These are phyloP conservation scores for Suillus ampliporus DNA, from an alignment of 768 basidiomycete genomes.

Conservation along the genomic window DNA sequence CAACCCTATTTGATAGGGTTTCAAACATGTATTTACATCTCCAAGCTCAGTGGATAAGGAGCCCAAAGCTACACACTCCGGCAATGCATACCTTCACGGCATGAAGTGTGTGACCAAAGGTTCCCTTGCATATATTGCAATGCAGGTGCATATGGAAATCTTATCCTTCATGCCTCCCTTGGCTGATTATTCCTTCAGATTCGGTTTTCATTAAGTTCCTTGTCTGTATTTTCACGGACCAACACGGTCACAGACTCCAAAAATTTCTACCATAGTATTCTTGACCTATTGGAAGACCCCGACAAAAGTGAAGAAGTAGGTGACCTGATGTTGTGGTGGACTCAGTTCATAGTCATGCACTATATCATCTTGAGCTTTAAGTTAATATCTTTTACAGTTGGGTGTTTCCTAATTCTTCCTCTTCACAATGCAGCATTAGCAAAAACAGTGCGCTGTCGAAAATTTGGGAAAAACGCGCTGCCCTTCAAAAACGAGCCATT, in stretches of 20 bases:
- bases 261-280: too few relatives aligned
- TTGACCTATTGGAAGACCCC: constrained; percentile 25
- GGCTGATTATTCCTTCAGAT: too few relatives aligned
- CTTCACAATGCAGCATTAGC: background rate
- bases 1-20: constrained; percentile 26
- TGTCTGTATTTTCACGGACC: constrained; percentile 22
- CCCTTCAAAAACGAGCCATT: background rate
- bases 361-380: constrained; percentile 1
- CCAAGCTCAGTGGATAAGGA: constrained; percentile 36
- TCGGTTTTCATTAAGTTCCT: constrained; percentile 24
- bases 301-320: constrained; percentile 24
- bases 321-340: constrained; percentile 26
- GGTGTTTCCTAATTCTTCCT: constrained; percentile 10
- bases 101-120: constrained; percentile 21
- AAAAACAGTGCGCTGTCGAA: constrained; percentile 9
- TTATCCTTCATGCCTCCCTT: too few relatives aligned
- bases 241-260: constrained; percentile 29
- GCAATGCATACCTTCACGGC: constrained; percentile 26
- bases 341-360: constrained; percentile 15
- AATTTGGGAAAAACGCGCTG: constrained; percentile 10
- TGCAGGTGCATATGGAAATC: constrained; percentile 19
- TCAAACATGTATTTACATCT: constrained; percentile 36
- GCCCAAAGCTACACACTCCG: constrained; percentile 30
- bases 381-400: background rate
- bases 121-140: constrained; percentile 29